These are phyloP conservation scores for Nitzschia sp. DNA, from an alignment of 108 stramenopile genomes.

Conservation along the genomic window DNA sequence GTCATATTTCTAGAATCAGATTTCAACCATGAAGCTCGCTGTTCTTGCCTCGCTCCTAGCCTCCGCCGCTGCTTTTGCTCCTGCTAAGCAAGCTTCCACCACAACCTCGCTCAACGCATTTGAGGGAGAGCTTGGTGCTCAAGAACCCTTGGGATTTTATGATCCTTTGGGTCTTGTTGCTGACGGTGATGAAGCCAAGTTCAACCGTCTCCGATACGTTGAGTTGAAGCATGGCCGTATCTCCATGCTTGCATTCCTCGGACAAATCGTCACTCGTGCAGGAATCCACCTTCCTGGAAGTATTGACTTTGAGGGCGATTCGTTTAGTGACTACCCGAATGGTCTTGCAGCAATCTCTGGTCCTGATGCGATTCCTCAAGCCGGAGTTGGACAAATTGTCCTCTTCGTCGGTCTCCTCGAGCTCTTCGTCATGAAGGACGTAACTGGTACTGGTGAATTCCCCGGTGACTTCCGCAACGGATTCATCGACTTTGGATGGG, in stretches of 20 bases:
- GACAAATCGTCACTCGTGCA: slow-evolving; percentile 51
- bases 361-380: slow-evolving; percentile 49
- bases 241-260: slow-evolving; percentile 71
- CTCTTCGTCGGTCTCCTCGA: slow-evolving; percentile 76
- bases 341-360: slow-evolving; percentile 64
- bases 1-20: background rate
- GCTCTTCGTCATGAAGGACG: slow-evolving; percentile 65
- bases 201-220: slow-evolving; percentile 60
- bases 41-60: slow-evolving; percentile 63
- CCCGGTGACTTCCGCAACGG: slow-evolving; percentile 82
- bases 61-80: slow-evolving; percentile 64
- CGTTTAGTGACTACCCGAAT: slow-evolving; percentile 55
- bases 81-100: slow-evolving; percentile 40
- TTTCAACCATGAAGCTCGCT: slow-evolving; percentile 56
- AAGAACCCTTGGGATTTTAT: slow-evolving; percentile 88
- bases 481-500: slow-evolving; percentile 78
- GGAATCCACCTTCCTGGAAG: slow-evolving; percentile 76
- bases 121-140: slow-evolving; percentile 85
- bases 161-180: slow-evolving; percentile 79
- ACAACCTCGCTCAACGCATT: slow-evolving; percentile 58
- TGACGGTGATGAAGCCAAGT: slow-evolving; percentile 54
- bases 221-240: slow-evolving; percentile 83
- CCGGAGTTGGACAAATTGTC: slow-evolving; percentile 63
- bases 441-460: slow-evolving; percentile 56
- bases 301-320: slow-evolving; percentile 46